A percentile compares a stretch with the other conserved stretches of the same genome.
Evolutionary conservation across 495 filamentous ascomycete species (phyloP).

Genomic region (Aspergillus ellipticus): DNA sequence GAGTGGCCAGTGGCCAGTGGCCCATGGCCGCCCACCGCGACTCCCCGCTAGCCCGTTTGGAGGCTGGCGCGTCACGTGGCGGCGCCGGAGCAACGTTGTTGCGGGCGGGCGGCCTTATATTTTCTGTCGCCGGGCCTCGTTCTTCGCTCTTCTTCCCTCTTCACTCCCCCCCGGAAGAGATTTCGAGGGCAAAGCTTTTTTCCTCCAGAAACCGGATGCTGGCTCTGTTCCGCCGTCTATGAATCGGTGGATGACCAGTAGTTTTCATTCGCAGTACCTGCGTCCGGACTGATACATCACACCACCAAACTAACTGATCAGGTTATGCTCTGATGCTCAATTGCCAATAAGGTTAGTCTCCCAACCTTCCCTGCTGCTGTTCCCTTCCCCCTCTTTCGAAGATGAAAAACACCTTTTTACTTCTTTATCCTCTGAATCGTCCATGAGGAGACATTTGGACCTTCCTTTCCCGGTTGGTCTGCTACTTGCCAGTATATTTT

Average conservation of each 20-base stretch:
- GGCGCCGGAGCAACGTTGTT: background rate
- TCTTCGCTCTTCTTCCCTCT: background rate
- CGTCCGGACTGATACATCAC: constrained; percentile 5
- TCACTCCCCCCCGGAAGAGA: background rate
- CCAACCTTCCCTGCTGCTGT: constrained; percentile 13
- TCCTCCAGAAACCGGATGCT: no score
- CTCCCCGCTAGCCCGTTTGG: background rate
- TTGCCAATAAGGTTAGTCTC: constrained; percentile 24
- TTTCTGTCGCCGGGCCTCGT: background rate
- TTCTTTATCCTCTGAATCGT: constrained; percentile 96
- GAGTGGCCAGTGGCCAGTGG: no score
- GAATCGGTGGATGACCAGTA: background rate
- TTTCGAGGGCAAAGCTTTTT: no score
- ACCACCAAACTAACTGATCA: constrained; percentile 20
- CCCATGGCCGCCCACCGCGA: background rate
- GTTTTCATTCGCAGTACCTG: background rate
- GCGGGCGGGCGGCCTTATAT: background rate
- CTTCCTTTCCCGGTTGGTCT: constrained; percentile 66
- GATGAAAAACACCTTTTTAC: constrained; percentile 81
- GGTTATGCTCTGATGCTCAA: constrained; percentile 12
- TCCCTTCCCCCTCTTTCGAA: constrained; percentile 40
- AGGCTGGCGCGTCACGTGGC: background rate
- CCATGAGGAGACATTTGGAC: constrained; percentile 83
- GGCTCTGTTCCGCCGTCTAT: background rate
- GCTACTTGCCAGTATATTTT: constrained; percentile 98